Evolutionary conservation across 2,329 filamentous ascomycete genomes (phyloP).

Genomic region (Atkinsonella texensis): DNA sequence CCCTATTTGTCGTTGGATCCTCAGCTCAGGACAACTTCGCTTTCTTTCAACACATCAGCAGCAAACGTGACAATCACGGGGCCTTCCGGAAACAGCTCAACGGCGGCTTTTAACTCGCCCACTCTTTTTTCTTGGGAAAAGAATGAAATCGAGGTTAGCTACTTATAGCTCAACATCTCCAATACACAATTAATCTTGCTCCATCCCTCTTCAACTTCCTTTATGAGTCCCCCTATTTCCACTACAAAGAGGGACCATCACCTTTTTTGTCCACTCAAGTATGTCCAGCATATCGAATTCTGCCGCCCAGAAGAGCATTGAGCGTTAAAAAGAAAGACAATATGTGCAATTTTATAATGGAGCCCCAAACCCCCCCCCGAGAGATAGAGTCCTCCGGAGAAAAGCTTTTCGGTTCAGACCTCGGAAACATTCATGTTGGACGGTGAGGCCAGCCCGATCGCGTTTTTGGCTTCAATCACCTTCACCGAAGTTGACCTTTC

Average conservation of each 20-base stretch:
- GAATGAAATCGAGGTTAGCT: background rate
- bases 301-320: background rate
- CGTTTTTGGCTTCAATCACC: background rate
- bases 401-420: background rate
- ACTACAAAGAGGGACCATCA: background rate
- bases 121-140: background rate
- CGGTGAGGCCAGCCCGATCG: background rate
- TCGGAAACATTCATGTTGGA: background rate
- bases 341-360: background rate
- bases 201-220: background rate
- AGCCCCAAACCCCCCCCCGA: no score
- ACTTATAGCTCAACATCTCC: background rate
- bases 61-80: slow-evolving; percentile 20
- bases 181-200: background rate
- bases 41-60: slow-evolving; percentile 13
- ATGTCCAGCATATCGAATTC: background rate
- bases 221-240: background rate
- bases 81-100: slow-evolving; percentile 19
- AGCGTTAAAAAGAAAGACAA: background rate
- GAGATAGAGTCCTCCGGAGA: background rate
- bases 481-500: background rate
- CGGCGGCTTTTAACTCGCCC: slow-evolving; percentile 23
- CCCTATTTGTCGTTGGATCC: no score
- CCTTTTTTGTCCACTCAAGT: background rate
- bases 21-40: slow-evolving; percentile 25